Evolutionary conservation across 768 basidiomycete genomes (phyloP).

Genomic region (Pleurotus platypus): DNA sequence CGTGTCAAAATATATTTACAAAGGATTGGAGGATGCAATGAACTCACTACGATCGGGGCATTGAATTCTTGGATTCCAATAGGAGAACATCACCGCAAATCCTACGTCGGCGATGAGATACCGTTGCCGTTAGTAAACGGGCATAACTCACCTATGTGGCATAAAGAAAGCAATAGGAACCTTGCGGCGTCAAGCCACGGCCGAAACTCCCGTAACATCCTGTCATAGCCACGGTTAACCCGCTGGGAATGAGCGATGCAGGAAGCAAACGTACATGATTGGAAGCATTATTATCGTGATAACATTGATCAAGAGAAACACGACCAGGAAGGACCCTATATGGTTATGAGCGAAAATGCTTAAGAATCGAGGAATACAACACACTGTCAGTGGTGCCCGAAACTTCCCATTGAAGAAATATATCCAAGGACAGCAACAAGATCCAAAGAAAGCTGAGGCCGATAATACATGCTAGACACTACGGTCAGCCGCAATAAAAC

Average conservation of each 20-base stretch:
- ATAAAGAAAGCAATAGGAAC: slow-evolving; percentile 38
- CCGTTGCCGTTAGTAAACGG: not conserved
- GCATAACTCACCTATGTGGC: slow-evolving; percentile 40
- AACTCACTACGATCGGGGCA: slow-evolving; percentile 40
- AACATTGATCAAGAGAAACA: slow-evolving; percentile 39
- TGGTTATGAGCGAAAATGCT: not conserved
- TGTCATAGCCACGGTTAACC: slow-evolving; percentile 13
- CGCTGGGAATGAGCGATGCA: slow-evolving; percentile 10
- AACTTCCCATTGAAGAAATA: slow-evolving; percentile 43
- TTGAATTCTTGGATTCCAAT: slow-evolving; percentile 36
- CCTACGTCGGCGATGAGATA: slow-evolving; percentile 23
- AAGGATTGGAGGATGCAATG: slow-evolving; percentile 2
- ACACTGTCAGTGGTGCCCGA: slow-evolving; percentile 46
- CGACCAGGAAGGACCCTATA: slow-evolving; percentile 40
- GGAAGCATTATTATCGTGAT: slow-evolving; percentile 38
- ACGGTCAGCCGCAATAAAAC: not conserved
- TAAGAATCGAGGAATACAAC: not conserved
- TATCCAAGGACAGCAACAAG: slow-evolving; percentile 39
- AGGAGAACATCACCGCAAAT: slow-evolving; percentile 36
- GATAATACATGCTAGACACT: slow-evolving; percentile 34
- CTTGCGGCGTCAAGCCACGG: slow-evolving; percentile 53
- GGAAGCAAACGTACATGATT: slow-evolving; percentile 31
- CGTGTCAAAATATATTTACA: not conserved
- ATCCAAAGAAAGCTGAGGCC: slow-evolving; percentile 46
- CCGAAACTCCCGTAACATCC: slow-evolving; percentile 44